Conservation (phyloP, 495 filamentous ascomycete genomes). For the Xylaria intraflava region DNA sequence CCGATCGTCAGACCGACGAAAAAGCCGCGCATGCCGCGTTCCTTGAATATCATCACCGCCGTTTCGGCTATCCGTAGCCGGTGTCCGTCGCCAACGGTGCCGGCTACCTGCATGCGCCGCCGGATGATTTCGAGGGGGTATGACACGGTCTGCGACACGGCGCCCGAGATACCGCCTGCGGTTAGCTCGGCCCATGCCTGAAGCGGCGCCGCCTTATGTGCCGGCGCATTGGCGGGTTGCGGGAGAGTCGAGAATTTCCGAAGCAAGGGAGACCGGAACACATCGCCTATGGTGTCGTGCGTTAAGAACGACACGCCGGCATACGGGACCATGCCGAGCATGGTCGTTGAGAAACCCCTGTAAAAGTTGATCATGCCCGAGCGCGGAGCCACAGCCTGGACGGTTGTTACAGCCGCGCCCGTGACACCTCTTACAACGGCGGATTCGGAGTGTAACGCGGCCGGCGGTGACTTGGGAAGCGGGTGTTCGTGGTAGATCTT, state of each 20-base stretch:
- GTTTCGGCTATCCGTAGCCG: conserved; percentile 75
- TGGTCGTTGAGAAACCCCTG: conserved; percentile 81
- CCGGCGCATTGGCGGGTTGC: conserved; percentile 35
- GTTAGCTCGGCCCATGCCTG: conserved; percentile 75
- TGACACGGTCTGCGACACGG: conserved; percentile 82
- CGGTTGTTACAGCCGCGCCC: conserved; percentile 22
- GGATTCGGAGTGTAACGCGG: conserved; percentile 8
- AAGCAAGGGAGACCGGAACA: conserved; percentile 60
- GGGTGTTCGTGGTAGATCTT: conserved; percentile 75
- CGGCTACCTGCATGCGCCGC: conserved; percentile 91
- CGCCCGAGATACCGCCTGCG: conserved; percentile 76
- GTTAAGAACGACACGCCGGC: conserved; percentile 96
- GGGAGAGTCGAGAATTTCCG: conserved; percentile 60
- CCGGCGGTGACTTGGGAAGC: conserved; percentile 16
- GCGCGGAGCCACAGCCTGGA: conserved; percentile 43
- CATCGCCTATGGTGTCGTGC: conserved; percentile 79
- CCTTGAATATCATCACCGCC: conserved; percentile 60
- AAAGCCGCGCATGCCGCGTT: conserved; percentile 74
- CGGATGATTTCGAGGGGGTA: conserved; percentile 92
- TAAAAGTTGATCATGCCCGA: conserved; percentile 85
- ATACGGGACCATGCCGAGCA: conserved; percentile 93
- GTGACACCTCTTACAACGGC: conserved; percentile 9
- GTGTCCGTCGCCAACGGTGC: conserved; percentile 83
- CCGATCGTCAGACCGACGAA: conserved; percentile 92
- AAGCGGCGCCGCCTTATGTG: conserved; percentile 57